phyloP scores from a whole-genome alignment of 1,139 yeast genomes.

The Geotrichum restrictum region DNA sequence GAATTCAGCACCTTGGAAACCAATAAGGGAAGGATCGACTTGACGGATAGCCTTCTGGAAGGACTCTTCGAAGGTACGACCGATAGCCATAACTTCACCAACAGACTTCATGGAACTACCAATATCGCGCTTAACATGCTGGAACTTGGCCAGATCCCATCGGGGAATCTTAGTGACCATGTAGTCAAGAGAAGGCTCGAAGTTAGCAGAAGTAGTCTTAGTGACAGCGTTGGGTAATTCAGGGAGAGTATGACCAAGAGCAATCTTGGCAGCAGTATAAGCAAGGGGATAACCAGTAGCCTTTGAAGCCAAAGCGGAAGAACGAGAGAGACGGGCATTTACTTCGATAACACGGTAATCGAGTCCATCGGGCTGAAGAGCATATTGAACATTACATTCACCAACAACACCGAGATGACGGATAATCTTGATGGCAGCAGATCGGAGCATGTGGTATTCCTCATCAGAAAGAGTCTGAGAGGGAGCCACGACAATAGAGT shows the following conservation, averaged over 20 bases:
- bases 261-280: slow-evolving; percentile 95
- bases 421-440: slow-evolving; percentile 95
- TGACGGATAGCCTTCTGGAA: slow-evolving; percentile 97
- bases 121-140: slow-evolving; percentile 81
- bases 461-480: slow-evolving; percentile 96
- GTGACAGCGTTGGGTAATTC: slow-evolving; percentile 95
- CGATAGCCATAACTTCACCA: slow-evolving; percentile 98
- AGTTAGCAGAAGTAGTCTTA: slow-evolving; percentile 91
- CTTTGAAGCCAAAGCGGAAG: slow-evolving; percentile 96
- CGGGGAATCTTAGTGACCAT: slow-evolving; percentile 98
- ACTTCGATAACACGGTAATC: slow-evolving; percentile 98
- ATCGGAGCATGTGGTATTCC: slow-evolving; percentile 96
- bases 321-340: slow-evolving; percentile 94
- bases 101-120: slow-evolving; percentile 97
- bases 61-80: slow-evolving; percentile 96
- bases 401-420: slow-evolving; percentile 99
- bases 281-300: slow-evolving; percentile 99
- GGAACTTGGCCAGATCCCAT: slow-evolving; percentile 97
- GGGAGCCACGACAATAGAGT: slow-evolving; percentile 97
- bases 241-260: slow-evolving; percentile 90
- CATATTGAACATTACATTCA: slow-evolving; percentile 98
- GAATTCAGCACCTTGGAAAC: slow-evolving; percentile 86
- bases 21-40: slow-evolving; percentile 85
- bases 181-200: slow-evolving; percentile 96
- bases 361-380: slow-evolving; percentile 89